A percentile compares a stretch with the other conserved stretches of the same genome.
phyloP scores from a whole-genome alignment of 495 filamentous ascomycete genomes.

The Thermochaetoides thermophila region DNA sequence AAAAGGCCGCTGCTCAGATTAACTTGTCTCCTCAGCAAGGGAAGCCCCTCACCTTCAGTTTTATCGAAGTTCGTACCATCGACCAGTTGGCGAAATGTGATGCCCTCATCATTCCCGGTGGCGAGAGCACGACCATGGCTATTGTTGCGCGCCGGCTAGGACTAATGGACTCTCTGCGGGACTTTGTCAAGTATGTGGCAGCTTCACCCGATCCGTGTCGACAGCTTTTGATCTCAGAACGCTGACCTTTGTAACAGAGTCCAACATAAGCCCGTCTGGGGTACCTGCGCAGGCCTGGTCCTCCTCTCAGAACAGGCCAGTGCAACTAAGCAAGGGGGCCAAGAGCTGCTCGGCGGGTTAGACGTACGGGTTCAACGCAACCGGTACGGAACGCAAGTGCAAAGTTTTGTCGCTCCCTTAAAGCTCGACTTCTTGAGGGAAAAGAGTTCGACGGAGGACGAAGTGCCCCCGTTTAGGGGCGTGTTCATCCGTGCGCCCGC shows the following conservation, averaged over 20 bases:
- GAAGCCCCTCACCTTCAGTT: constrained; percentile 29
- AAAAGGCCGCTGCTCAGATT: constrained; percentile 37
- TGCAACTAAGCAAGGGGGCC: constrained; percentile 75
- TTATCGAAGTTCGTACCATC: constrained; percentile 67
- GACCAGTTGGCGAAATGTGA: constrained; percentile 57
- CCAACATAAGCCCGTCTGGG: constrained; percentile 79
- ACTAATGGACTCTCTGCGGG: constrained; percentile 67
- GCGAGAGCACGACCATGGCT: constrained; percentile 88
- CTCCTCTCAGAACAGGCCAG: constrained; percentile 80
- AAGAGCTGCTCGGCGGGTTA: constrained; percentile 85
- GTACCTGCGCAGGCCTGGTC: constrained; percentile 91
- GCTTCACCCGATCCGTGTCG: not conserved
- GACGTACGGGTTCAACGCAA: constrained; percentile 89
- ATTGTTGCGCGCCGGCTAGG: constrained; percentile 70
- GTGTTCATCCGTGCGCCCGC: constrained; percentile 93
- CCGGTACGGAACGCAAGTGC: constrained; percentile 84
- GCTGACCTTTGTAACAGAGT: constrained; percentile 22
- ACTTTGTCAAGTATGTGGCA: constrained; percentile 81
- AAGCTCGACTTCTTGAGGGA: constrained; percentile 55
- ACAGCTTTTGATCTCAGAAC: too few relatives aligned
- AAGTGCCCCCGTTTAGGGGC: constrained; percentile 45
- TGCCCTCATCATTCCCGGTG: constrained; percentile 80
- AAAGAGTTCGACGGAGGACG: not conserved
- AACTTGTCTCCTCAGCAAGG: not conserved
- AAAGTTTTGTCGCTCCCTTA: constrained; percentile 76